Evolutionary conservation across 225 moss, liverwort and hornwort genomes (phyloP).

Genomic region (Neckera pumila): DNA sequence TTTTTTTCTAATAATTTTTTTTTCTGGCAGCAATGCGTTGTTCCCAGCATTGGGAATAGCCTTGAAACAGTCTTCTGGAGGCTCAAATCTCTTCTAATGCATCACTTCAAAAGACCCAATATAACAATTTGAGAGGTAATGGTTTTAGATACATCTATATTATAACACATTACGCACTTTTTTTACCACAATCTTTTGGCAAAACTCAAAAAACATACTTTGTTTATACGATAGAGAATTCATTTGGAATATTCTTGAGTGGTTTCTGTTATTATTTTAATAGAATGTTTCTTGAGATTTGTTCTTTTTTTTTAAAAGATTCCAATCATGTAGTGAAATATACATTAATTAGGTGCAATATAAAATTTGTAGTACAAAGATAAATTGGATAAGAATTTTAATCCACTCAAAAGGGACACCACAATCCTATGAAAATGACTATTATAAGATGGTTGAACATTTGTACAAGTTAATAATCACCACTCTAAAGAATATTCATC

Average conservation of each 20-base stretch:
- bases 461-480: not conserved
- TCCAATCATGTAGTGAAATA: not conserved
- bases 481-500: not conserved
- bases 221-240: rapidly evolving
- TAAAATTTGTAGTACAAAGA: not conserved
- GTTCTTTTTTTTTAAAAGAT: not conserved
- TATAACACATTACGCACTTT: not conserved
- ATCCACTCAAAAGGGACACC: no score
- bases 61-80: no score
- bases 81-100: no score
- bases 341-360: not conserved
- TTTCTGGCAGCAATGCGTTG: no score
- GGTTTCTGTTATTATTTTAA: not conserved
- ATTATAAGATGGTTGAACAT: not conserved
- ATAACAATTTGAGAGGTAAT: not conserved
- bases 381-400: no score
- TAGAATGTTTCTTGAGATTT: not conserved
- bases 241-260: not conserved
- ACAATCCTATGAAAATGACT: no score
- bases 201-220: not conserved
- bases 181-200: rapidly evolving
- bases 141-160: not conserved
- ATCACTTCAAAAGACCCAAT: not conserved
- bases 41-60: no score
- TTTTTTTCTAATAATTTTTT: no score